phyloP scores from a whole-genome alignment of 768 basidiomycete genomes.

The Heimioporus sp. region DNA sequence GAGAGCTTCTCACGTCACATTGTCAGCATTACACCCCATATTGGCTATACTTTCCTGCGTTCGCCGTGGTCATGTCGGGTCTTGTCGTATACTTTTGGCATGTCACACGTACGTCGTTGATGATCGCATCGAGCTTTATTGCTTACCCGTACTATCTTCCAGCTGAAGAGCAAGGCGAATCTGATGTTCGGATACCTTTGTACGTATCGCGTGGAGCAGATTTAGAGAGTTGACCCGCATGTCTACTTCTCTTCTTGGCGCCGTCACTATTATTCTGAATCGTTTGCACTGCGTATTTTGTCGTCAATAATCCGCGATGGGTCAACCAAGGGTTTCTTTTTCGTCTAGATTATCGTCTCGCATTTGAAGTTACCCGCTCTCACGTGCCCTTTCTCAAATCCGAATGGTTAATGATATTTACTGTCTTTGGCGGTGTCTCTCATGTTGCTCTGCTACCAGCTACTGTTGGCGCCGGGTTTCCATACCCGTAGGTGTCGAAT shows the following conservation, averaged over 20 bases:
- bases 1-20: background rate
- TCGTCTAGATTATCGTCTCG: too few relatives aligned
- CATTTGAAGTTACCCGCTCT: too few relatives aligned
- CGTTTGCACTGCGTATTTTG: too few relatives aligned
- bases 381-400: too few relatives aligned
- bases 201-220: slow-evolving; percentile 9
- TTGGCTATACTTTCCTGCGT: slow-evolving; percentile 88
- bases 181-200: slow-evolving; percentile 20
- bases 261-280: background rate
- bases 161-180: slow-evolving; percentile 74
- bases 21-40: slow-evolving; percentile 74
- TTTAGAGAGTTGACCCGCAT: slow-evolving; percentile 4
- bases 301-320: too few relatives aligned
- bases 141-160: background rate
- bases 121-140: background rate
- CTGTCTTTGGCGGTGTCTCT: too few relatives aligned
- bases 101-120: slow-evolving; percentile 61
- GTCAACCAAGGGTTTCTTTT: too few relatives aligned
- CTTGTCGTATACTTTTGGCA: slow-evolving; percentile 86
- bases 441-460: too few relatives aligned
- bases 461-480: too few relatives aligned
- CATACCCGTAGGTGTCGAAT: too few relatives aligned
- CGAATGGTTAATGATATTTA: too few relatives aligned
- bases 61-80: slow-evolving; percentile 64
- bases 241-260: background rate